A percentile compares a stretch with the other conserved stretches of the same genome.
Conservation (phyloP, 176 grass and related monocot genomes). For the Alloteropsis semialata region DNA sequence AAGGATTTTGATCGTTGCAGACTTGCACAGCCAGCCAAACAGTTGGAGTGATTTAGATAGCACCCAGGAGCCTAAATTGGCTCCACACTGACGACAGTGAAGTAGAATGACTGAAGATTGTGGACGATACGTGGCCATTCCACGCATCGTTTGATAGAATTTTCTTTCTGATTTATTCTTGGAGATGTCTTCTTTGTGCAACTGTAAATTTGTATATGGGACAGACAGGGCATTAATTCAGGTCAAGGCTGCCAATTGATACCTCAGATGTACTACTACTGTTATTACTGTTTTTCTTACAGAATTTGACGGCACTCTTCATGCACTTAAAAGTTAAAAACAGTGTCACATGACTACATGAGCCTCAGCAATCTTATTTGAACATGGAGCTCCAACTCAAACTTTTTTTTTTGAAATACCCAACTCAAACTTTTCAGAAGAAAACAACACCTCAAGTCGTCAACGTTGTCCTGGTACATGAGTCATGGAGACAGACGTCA, state of each 20-base stretch:
- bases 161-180: constrained; percentile 17
- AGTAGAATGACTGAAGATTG: constrained; percentile 22
- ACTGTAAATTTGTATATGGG: constrained; percentile 30
- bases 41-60: neutral
- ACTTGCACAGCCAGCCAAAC: neutral
- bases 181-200: neutral
- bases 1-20: neutral
- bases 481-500: neutral
- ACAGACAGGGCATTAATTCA: neutral
- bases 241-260: neutral
- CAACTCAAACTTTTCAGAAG: neutral
- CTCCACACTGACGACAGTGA: constrained; percentile 17
- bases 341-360: too few species aligned
- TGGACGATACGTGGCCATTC: neutral
- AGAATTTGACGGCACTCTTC: neutral
- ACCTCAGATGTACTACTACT: too few species aligned
- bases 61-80: neutral
- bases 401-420: too few species aligned
- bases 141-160: neutral
- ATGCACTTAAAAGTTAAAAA: too few species aligned
- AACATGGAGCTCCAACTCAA: neutral
- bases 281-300: neutral
- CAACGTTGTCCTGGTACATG: neutral
- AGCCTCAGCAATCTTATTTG: neutral
- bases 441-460: neutral